Evolutionary conservation across 148 eudicot genomes (phyloP), one percentile per base, ranked within the genome.

Genomic region (Chenopodium berlandieri): DNA sequence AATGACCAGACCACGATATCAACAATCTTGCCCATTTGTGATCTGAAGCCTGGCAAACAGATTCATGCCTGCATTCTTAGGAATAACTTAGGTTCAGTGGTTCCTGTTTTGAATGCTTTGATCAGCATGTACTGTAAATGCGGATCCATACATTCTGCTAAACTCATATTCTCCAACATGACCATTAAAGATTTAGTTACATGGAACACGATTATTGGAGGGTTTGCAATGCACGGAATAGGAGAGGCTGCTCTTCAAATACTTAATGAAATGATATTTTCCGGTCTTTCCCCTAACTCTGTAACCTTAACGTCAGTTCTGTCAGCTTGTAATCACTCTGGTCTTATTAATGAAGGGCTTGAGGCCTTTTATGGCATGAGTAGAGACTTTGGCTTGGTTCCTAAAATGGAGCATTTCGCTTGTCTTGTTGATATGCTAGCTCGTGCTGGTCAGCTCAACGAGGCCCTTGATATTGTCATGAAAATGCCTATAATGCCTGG

Each of bases 351-450:
- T 25, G 80, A 87, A 63, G 93, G 93, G 75, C 84, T 89, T 37
- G 76, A 83, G 40, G 73, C 87, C 63, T 89, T 90, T 84, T 68
- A 83, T 52, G 74, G 78, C 63, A 83, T 90, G 86, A 75, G 13
- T 32, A 76, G 46, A 22, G 84, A 84, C 13, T 86, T 78, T 58
- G 78, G 70, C 19, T 54, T 82, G 62, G 56, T 77, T 46, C 91
- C 93, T 1, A 73, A 73, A 73, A 81, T 79, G 82, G 93, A 90
- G 75, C 93, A 90, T 83, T 89, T 80, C 82, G 80, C 90, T 58
- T 87, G 93, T 79, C 81, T 89, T 50, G 87, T 90, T 83, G 93
- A 89, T 85, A 82, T 90, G 80, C 75, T 90, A 69, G 85, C 90
- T 54, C 90, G 93, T 64, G 86, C 88, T n/a, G 90, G 91, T 76